Conservation (phyloP, 345 rosid species). For the Salix koriyanagi region DNA sequence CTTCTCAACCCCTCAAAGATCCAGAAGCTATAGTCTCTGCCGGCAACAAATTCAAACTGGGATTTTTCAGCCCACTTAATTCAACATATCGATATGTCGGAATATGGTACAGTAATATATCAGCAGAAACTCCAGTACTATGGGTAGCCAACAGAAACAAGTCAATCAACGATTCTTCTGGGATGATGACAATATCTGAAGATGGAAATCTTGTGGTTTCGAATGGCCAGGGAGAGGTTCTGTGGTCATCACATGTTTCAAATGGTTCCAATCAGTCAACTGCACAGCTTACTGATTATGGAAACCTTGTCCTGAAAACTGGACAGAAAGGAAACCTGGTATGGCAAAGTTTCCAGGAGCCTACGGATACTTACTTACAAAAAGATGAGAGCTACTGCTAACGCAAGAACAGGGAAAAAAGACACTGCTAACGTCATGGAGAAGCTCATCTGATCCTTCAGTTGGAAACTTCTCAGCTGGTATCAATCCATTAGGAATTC, state of each 20-base stretch:
- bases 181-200: conserved; percentile 13
- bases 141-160: conserved; percentile 14
- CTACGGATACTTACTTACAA: conserved; percentile 22
- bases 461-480: background rate
- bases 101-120: background rate
- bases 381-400: conserved; percentile 31
- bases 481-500: background rate
- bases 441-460: too few species aligned
- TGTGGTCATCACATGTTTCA: too few species aligned
- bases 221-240: too few species aligned
- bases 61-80: background rate
- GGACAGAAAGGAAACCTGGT: too few species aligned
- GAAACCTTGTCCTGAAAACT: conserved; percentile 24
- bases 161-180: conserved; percentile 26
- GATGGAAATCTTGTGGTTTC: conserved; percentile 5
- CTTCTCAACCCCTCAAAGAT: conserved; percentile 5
- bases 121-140: background rate
- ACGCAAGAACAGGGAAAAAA: background rate
- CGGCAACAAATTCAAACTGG: background rate
- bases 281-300: too few species aligned
- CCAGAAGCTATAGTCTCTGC: background rate
- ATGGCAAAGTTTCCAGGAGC: conserved; percentile 20
- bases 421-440: background rate
- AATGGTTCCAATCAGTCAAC: too few species aligned
- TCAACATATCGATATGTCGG: conserved; percentile 4